These are phyloP conservation scores for Holtermanniella nyarrowii DNA, from an alignment of 768 basidiomycete genomes.

Conservation along the genomic window DNA sequence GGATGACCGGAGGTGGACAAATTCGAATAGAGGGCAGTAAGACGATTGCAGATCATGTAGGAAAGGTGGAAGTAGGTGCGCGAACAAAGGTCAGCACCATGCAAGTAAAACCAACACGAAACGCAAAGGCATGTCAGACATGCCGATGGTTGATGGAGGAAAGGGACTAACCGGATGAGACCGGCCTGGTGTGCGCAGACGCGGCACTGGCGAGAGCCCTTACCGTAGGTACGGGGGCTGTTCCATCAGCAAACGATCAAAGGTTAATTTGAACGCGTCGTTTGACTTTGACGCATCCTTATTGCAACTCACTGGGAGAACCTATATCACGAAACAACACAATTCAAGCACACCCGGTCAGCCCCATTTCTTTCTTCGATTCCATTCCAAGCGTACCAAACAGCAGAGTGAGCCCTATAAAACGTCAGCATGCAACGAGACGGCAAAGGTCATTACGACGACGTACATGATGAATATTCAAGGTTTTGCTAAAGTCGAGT, in stretches of 20 bases:
- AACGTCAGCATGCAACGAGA: neutral
- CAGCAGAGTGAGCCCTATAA: conserved; percentile 88
- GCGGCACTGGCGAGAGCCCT: conserved; percentile 92
- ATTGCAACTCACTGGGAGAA: conserved; percentile 32
- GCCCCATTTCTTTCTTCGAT: neutral
- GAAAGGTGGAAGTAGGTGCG: neutral
- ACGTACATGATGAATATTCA: neutral
- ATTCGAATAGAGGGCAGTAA: too few species aligned
- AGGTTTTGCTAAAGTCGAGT: neutral
- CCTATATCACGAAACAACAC: conserved; percentile 1
- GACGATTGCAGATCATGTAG: conserved; percentile 24
- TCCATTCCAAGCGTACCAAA: conserved; percentile 78
- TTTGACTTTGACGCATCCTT: neutral
- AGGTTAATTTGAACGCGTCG: neutral
- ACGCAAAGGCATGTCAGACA: neutral
- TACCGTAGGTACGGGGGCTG: conserved; percentile 78
- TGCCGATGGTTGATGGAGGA: neutral
- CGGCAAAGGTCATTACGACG: too few species aligned
- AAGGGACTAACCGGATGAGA: conserved; percentile 74
- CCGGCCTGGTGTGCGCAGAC: conserved; percentile 95
- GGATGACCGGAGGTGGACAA: neutral
- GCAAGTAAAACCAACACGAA: neutral
- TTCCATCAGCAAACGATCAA: neutral
- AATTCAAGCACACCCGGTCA: neutral
- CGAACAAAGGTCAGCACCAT: conserved; percentile 11